phyloP scores from a whole-genome alignment of 23 red algal species.

The Chondrus crispus region DNA sequence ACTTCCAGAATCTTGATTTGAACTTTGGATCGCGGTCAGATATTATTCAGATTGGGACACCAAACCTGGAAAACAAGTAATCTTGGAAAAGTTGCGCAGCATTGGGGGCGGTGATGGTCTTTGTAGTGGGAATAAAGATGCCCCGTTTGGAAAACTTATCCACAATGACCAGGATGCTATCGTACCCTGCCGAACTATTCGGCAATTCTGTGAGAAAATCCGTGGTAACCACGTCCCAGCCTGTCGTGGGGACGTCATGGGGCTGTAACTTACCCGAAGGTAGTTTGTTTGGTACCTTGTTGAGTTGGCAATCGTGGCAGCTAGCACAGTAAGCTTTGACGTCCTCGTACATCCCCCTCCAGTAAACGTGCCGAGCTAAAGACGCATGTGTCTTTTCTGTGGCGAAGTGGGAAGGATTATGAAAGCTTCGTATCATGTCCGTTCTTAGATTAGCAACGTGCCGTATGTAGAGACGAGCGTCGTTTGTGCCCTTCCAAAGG shows the following conservation, averaged over 20 bases:
- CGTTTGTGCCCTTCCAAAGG: neutral
- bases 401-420: neutral
- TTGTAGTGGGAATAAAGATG: constrained; percentile 21
- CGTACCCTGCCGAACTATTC: neutral
- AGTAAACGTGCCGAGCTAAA: neutral
- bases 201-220: constrained; percentile 30
- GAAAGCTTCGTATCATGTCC: neutral
- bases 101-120: neutral
- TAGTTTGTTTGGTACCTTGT: neutral
- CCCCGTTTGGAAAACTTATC: constrained; percentile 34
- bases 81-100: neutral
- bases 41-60: neutral
- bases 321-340: neutral
- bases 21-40: constrained; percentile 12
- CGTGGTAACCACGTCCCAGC: constrained; percentile 19
- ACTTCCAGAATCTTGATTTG: neutral
- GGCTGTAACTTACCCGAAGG: neutral
- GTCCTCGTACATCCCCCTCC: constrained; percentile 14
- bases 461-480: neutral
- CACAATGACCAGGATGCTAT: constrained; percentile 32
- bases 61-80: constrained; percentile 22
- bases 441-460: neutral
- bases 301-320: constrained; percentile 1
- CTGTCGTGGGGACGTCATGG: constrained; percentile 9
- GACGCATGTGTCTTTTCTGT: too few species aligned